A percentile compares a stretch with the other conserved stretches of the same genome.
Evolutionary conservation across 768 basidiomycete species (phyloP).

Genomic region (Terana coerulea): DNA sequence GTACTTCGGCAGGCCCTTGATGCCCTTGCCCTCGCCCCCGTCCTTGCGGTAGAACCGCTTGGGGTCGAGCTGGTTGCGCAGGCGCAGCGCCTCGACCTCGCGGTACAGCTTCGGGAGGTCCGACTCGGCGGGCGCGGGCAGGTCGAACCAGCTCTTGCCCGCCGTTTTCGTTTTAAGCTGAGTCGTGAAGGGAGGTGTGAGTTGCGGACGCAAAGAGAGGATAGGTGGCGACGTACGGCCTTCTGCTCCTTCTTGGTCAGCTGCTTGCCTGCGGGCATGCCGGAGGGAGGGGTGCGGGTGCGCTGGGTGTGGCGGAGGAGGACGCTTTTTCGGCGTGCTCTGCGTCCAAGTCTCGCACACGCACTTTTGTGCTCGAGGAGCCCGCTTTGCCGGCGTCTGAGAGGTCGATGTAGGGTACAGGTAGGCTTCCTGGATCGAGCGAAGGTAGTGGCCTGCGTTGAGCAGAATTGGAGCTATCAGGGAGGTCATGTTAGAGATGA

Average conservation of each 20-base stretch:
- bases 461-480: neutral
- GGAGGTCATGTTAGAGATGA: conserved; percentile 1
- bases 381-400: conserved; percentile 39
- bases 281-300: conserved; percentile 60
- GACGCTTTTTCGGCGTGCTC: conserved; percentile 50
- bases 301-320: conserved; percentile 46
- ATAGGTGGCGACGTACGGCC: conserved; percentile 47
- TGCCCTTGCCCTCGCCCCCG: conserved; percentile 79
- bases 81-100: conserved; percentile 83
- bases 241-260: conserved; percentile 72
- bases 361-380: conserved; percentile 27
- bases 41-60: conserved; percentile 90
- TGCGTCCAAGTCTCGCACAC: conserved; percentile 59
- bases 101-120: conserved; percentile 76
- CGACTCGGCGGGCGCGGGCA: conserved; percentile 77
- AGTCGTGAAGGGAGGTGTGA: neutral
- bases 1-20: conserved; percentile 82
- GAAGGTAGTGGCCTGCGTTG: conserved; percentile 59
- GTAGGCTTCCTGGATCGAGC: conserved; percentile 64
- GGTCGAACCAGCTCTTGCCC: conserved; percentile 83
- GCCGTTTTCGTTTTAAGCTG: conserved; percentile 74
- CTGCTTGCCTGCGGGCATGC: conserved; percentile 58
- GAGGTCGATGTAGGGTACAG: conserved; percentile 60
- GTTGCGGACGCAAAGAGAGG: neutral
- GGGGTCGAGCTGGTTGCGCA: conserved; percentile 86